Conservation (phyloP, 495 filamentous ascomycete species). For the Neurospora hispaniola region DNA sequence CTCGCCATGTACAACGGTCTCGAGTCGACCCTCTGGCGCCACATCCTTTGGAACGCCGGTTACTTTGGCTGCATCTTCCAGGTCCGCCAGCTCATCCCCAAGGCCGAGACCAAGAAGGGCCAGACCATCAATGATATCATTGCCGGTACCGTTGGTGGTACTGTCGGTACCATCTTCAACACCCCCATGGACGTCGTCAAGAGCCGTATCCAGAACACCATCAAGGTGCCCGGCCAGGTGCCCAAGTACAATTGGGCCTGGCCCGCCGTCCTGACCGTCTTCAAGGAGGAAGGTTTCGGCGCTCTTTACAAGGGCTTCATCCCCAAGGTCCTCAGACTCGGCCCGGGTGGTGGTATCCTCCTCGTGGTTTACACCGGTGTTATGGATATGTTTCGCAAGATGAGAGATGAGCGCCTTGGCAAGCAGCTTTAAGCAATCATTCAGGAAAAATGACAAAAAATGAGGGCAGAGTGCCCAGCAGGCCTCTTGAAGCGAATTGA, state of each 20-base stretch:
- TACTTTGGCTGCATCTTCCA: constrained; percentile 99
- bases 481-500: not conserved
- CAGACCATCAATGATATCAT: constrained; percentile 81
- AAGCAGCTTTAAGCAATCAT: not conserved
- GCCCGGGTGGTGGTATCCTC: constrained; percentile 55
- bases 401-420: constrained; percentile 12
- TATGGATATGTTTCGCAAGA: constrained; percentile 73
- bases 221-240: constrained; percentile 62
- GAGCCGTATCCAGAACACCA: constrained; percentile 87
- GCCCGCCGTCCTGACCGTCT: constrained; percentile 70
- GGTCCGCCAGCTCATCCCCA: constrained; percentile 72
- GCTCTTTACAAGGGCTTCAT: constrained; percentile 97
- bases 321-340: constrained; percentile 62
- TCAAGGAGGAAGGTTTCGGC: constrained; percentile 84
- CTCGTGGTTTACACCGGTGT: constrained; percentile 87
- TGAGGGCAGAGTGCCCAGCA: not conserved
- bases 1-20: constrained; percentile 93
- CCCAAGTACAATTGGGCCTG: constrained; percentile 99
- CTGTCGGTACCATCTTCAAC: constrained; percentile 86
- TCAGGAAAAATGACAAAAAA: not conserved
- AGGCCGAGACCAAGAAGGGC: constrained; percentile 62
- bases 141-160: constrained; percentile 79
- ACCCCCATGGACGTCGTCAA: constrained; percentile 98
- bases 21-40: constrained; percentile 92
- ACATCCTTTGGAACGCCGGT: constrained; percentile 92